Base-by-base conservation (phyloP, 352 stramenopile species). In the Phytophthora cactorum region DNA sequence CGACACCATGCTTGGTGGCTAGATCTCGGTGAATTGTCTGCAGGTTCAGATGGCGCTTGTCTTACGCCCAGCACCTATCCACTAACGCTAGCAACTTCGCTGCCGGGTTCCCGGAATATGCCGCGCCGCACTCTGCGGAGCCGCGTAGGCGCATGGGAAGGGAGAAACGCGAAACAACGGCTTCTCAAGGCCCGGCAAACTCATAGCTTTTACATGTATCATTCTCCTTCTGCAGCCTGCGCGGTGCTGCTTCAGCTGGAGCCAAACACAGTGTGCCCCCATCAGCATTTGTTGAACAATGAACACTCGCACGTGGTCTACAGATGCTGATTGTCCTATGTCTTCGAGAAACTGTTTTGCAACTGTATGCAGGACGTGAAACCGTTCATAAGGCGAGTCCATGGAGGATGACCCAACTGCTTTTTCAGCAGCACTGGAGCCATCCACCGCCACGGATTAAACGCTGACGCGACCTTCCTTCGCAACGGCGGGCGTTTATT, bases 131-230 rank as follows among this genome's bases (percentile, higher is more conserved):
- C 36, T 41, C n/a, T 27, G 17, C 5, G 32, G 32, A 15, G 3
- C 15, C 9, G 39, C 14, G 7, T 39, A 17, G 53, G 6, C 32
- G 32, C 51, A 57, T 55, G 50, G 50, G 2, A 15, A 31, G n/a
- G 12, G 36, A 46, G 50, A 38, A 52, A 12, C 25, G 2, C 27
- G 17, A 43, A 17, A 22, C 47, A 53, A 59, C 6, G 41, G 17
- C 14, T 43, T 39, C 17, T 17, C 34, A 25, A 14, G 46, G 11
- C 31, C n/a, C 1, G 51, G 10, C 32, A 45, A 3, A 27, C 11
- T 58, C 22, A 17, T 25, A 53, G 53, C 57, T 62, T 71, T 66
- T 71, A 66, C 63, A 66, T 62, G 32, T 36, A 47, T 4, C 32
- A 29, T 66, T 71, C 63, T 45, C 14, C 17, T 52, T 25, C 25